These are phyloP conservation scores for Melampsora larici-populina DNA, from an alignment of 1,284 basidiomycete genomes.

Conservation along the genomic window DNA sequence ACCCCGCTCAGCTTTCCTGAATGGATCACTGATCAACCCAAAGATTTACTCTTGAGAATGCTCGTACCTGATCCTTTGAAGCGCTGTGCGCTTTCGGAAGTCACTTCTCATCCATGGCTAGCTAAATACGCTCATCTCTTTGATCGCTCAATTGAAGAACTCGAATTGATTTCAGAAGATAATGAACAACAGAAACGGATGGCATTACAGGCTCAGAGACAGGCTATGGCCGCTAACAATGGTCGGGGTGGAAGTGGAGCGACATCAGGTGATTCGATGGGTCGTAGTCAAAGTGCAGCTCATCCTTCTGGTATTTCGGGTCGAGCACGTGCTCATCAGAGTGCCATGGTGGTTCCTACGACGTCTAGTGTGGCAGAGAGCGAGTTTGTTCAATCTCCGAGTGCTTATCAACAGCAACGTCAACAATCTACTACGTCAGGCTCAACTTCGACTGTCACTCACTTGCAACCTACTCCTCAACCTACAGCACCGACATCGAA, in stretches of 20 bases:
- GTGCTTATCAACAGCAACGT: conserved; percentile 41
- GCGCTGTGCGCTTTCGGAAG: conserved; percentile 68
- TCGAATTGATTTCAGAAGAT: conserved; percentile 75
- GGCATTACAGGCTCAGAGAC: conserved; percentile 64
- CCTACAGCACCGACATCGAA: not conserved
- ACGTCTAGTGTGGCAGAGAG: not conserved
- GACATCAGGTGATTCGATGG: not conserved
- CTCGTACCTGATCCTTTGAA: conserved; percentile 75
- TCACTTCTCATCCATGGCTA: conserved; percentile 85
- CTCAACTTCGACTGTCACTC: conserved; percentile 18
- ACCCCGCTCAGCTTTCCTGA: conserved; percentile 92
- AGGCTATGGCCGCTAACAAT: conserved; percentile 33
- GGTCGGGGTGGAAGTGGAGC: not conserved
- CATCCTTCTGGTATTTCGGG: conserved; percentile 18
- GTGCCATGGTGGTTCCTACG: conserved; percentile 43
- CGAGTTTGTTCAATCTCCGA: conserved; percentile 1
- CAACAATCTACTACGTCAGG: conserved; percentile 11
- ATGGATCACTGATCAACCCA: conserved; percentile 75
- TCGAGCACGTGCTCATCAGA: conserved; percentile 40
- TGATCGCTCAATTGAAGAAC: conserved; percentile 68
- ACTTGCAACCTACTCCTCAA: conserved; percentile 16
- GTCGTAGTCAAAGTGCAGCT: conserved; percentile 13
- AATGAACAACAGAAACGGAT: conserved; percentile 77
- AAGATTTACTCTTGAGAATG: conserved; percentile 74
- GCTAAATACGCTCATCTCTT: conserved; percentile 66